Evolutionary conservation across 768 basidiomycete species (phyloP).

Genomic region (Amanita molliuscula): DNA sequence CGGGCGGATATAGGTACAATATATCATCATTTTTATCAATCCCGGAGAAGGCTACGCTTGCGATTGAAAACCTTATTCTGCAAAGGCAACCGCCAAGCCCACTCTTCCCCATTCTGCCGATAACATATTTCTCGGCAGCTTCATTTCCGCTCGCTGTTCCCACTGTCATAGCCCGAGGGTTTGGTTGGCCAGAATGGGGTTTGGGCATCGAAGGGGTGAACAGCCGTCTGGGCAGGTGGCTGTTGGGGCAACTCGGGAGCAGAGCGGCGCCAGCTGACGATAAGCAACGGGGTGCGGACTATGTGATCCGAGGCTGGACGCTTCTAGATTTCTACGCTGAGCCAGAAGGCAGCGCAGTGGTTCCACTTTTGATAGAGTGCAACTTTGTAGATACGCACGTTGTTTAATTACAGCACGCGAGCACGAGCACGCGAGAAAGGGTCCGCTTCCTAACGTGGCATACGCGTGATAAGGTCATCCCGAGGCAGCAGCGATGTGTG

Average conservation of each 20-base stretch:
- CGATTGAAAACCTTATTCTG: conserved; percentile 41
- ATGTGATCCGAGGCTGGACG: conserved; percentile 62
- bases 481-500: too few relatives aligned
- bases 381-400: conserved; percentile 41
- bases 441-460: too few relatives aligned
- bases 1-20: conserved; percentile 46
- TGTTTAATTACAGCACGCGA: too few relatives aligned
- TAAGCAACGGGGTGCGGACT: conserved; percentile 13
- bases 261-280: not conserved
- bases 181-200: conserved; percentile 71
- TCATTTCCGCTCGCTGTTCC: conserved; percentile 78
- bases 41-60: conserved; percentile 65
- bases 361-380: conserved; percentile 66
- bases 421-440: too few relatives aligned
- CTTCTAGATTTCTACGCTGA: conserved; percentile 66
- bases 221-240: conserved; percentile 58
- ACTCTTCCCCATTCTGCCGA: conserved; percentile 41
- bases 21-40: conserved; percentile 75
- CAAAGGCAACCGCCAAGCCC: conserved; percentile 12
- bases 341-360: conserved; percentile 39
- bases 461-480: too few relatives aligned
- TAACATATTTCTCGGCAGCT: conserved; percentile 76
- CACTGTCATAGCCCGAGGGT: conserved; percentile 64
- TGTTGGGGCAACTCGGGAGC: conserved; percentile 41
- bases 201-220: conserved; percentile 87